Conservation (phyloP, 2,329 filamentous ascomycete species). For the Diplodia sapinea region DNA sequence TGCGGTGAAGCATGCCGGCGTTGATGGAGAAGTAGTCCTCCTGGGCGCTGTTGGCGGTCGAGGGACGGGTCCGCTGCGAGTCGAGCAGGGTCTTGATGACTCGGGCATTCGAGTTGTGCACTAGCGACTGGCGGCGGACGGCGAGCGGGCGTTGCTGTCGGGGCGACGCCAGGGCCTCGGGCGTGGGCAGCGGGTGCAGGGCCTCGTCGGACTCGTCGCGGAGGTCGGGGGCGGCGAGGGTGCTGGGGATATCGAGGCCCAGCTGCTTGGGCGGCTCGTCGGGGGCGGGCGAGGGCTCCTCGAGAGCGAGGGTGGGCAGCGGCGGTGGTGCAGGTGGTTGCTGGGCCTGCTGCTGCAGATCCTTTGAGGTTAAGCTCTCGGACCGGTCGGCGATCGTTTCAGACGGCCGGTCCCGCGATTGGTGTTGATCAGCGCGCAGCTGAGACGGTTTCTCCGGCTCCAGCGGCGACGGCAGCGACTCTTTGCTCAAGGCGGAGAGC, state of each 20-base stretch:
- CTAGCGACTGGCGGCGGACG: conserved; percentile 48
- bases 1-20: conserved; percentile 62
- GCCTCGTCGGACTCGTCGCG: conserved; percentile 28
- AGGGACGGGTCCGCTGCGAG: conserved; percentile 37
- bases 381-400: conserved; percentile 33
- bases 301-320: conserved; percentile 41
- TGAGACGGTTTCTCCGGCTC: conserved; percentile 22
- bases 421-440: conserved; percentile 17
- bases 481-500: conserved; percentile 12
- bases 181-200: conserved; percentile 30
- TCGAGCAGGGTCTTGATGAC: conserved; percentile 62
- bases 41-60: conserved; percentile 36
- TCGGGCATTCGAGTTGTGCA: conserved; percentile 48
- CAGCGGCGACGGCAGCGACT: conserved; percentile 21
- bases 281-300: conserved; percentile 45
- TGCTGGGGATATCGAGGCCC: conserved; percentile 28
- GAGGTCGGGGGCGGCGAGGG: conserved; percentile 11
- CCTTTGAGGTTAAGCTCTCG: conserved; percentile 36
- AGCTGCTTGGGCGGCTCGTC: conserved; percentile 38
- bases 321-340: conserved; percentile 33
- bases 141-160: conserved; percentile 19
- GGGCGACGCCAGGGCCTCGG: conserved; percentile 27
- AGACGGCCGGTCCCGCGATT: conserved; percentile 29
- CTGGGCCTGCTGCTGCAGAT: conserved; percentile 35
- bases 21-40: conserved; percentile 50